Evolutionary conservation across 2,329 filamentous ascomycete genomes (phyloP).

Genomic region (Botrytis pseudocinerea): DNA sequence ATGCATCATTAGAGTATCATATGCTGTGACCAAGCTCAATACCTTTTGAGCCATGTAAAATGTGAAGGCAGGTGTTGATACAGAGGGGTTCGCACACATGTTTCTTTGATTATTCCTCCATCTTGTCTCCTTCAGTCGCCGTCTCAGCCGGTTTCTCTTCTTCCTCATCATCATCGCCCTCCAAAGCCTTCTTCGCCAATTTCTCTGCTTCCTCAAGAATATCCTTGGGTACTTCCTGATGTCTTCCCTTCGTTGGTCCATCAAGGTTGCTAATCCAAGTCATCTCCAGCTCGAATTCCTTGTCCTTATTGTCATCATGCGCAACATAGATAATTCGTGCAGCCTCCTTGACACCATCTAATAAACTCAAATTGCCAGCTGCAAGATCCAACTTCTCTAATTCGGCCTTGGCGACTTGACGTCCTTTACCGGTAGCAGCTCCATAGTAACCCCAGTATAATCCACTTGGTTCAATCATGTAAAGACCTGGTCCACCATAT

Average conservation of each 20-base stretch:
- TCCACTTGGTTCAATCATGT: constrained; percentile 98
- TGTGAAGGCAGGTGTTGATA: constrained; percentile 37
- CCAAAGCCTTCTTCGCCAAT: constrained; percentile 85
- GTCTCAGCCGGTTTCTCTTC: constrained; percentile 63
- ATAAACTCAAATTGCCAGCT: constrained; percentile 72
- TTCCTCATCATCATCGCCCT: constrained; percentile 80
- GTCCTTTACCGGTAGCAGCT: constrained; percentile 93
- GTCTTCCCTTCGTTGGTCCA: constrained; percentile 88
- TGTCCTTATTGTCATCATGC: constrained; percentile 99
- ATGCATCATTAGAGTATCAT: constrained; percentile 25
- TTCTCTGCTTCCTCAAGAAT: constrained; percentile 88
- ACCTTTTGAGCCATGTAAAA: constrained; percentile 13
- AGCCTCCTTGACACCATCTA: constrained; percentile 92
- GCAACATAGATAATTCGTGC: constrained; percentile 96
- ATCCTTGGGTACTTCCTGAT: constrained; percentile 90
- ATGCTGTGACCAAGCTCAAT: constrained; percentile 20
- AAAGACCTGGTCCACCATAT: constrained; percentile 87
- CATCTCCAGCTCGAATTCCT: constrained; percentile 99
- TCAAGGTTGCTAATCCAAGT: constrained; percentile 88
- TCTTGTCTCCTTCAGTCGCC: constrained; percentile 70
- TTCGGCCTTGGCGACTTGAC: constrained; percentile 96
- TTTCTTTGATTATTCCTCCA: constrained; percentile 71
- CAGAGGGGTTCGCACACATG: constrained; percentile 34
- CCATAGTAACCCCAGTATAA: constrained; percentile 99
- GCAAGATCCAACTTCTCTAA: constrained; percentile 94